Conservation (phyloP, 495 filamentous ascomycete species). For the Penicillium waksmanii region DNA sequence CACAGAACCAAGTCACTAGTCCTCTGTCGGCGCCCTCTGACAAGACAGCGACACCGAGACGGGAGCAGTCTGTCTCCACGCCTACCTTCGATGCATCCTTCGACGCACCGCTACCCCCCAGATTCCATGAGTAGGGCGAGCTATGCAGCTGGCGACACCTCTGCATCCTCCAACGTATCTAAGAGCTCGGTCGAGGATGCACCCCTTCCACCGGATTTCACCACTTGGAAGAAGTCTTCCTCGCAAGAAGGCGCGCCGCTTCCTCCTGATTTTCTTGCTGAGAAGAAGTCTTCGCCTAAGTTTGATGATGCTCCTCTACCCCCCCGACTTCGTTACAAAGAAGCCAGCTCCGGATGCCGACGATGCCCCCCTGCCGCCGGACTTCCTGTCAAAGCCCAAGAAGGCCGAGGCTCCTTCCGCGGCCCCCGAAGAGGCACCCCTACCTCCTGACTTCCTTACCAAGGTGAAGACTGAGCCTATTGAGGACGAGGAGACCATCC, state of each 20-base stretch:
- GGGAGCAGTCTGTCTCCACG: constrained; percentile 28
- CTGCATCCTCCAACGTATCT: constrained; percentile 64
- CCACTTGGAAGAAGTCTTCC: constrained; percentile 13
- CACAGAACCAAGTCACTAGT: constrained; percentile 32
- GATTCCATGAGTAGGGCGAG: constrained; percentile 70
- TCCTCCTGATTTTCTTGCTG: constrained; percentile 34
- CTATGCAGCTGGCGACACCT: constrained; percentile 68
- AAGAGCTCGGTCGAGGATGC: constrained; percentile 52
- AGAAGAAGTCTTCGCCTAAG: constrained; percentile 41
- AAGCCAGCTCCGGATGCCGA: constrained; percentile 37
- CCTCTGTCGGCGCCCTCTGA: constrained; percentile 44
- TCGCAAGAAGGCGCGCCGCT: constrained; percentile 17
- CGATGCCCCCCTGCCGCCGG: constrained; percentile 64
- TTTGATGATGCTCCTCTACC: constrained; percentile 24
- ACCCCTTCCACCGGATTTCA: constrained; percentile 34
- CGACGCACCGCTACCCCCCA: constrained; percentile 74
- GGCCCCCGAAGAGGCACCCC: constrained; percentile 35
- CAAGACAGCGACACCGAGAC: constrained; percentile 37
- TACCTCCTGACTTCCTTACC: constrained; percentile 42
- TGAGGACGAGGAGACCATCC: constrained; percentile 31
- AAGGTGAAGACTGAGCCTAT: constrained; percentile 32
- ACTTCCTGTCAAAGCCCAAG: constrained; percentile 45
- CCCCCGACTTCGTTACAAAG: constrained; percentile 33
- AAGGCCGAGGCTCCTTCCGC: constrained; percentile 23
- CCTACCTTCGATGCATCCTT: constrained; percentile 22